Base-by-base conservation (phyloP, 495 filamentous ascomycete species). In the Talaromyces borbonicus region DNA sequence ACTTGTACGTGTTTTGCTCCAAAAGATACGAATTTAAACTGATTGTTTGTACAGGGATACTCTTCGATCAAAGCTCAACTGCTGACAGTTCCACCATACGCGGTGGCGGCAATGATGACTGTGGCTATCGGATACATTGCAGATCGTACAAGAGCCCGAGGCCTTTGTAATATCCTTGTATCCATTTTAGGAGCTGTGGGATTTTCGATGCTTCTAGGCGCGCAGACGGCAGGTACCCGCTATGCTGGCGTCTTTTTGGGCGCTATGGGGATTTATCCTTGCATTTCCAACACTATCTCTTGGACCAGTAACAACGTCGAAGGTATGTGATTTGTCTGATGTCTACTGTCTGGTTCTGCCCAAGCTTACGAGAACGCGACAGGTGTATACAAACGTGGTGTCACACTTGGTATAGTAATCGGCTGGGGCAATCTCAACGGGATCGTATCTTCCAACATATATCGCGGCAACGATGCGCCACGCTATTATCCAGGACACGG, bases 401-500 rank as follows among this genome's bases (percentile, higher is more conserved):
- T 95, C 1, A 83, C 85, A 0, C 62, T 94, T 2, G 90, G 90
- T 0, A 79, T 95, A 29, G 85, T 94, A 19, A 89, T 93, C 49
- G 87, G 87, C 12, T 95, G 88, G 87, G 90, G 90, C 6, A 96
- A 96, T 50, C 67, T 96, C 18, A 94, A 92, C 63, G 87, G 88
- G 14, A 77, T 94, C 32, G 83, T 95, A 39, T 80, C 75, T 50
- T 83, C 75, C 48, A 90, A 92, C 59, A 87, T 67, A 70, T 85
- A 83, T 53, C 71, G 72, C 5, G 63, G 55, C 0, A 43, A 62
- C 11, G 76, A 81, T 47, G 61, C 62, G 14, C 81, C 81, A 0
- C 52, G 61, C 20, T 85, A 70, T 56, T 65, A 64, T 20, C 67
- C 71, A 0, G 81, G 81, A 0, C 80, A 84, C 43, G 74, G 66